Evolutionary conservation across 1,139 yeast species (phyloP).

Genomic region (Kurtzmaniella quercitrusa): DNA sequence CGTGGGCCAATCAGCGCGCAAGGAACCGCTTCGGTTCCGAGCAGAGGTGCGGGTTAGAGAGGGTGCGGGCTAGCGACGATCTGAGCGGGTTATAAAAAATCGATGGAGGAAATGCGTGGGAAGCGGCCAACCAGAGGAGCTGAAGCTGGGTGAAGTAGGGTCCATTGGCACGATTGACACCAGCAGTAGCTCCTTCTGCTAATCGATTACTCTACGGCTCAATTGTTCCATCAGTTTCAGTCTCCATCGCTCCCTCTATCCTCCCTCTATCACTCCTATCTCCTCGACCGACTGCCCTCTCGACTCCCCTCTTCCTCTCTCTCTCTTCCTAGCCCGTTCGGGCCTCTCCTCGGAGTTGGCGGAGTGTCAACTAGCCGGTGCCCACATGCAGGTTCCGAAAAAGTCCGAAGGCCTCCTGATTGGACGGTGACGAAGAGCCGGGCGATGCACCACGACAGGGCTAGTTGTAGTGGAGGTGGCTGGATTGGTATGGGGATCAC

Average conservation of each 20-base stretch:
- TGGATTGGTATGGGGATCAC: not conserved
- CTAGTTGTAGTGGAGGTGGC: constrained; percentile 27
- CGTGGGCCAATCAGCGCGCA: not conserved
- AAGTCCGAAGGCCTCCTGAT: constrained; percentile 1
- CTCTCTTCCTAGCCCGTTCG: not conserved
- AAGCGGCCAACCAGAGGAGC: too few species aligned
- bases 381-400: constrained; percentile 1
- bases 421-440: constrained; percentile 2
- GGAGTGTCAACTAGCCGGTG: not conserved
- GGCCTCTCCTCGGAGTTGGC: constrained; percentile 1
- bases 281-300: too few species aligned
- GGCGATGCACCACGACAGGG: constrained; percentile 63
- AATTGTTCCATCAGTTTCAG: too few species aligned
- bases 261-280: too few species aligned
- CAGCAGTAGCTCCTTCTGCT: too few species aligned
- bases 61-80: not conserved
- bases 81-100: not conserved
- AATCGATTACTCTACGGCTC: too few species aligned
- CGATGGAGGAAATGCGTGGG: not conserved
- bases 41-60: not conserved
- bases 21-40: not conserved
- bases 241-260: too few species aligned
- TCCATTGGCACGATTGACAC: too few species aligned
- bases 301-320: too few species aligned
- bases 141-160: too few species aligned